Evolutionary conservation across 129 eudicot genomes (phyloP).

Genomic region (Apium graveolens): DNA sequence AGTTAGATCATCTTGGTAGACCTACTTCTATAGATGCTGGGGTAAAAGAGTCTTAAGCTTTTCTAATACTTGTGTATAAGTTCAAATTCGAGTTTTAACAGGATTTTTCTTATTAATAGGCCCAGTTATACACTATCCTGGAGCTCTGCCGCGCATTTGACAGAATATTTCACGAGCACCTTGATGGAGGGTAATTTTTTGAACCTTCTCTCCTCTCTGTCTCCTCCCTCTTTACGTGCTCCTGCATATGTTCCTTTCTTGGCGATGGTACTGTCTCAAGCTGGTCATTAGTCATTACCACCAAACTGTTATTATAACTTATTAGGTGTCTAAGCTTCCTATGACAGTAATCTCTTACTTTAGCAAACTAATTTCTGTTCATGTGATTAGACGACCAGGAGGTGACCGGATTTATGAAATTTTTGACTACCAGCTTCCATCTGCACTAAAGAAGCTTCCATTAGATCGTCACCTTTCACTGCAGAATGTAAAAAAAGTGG

Average conservation of each 20-base stretch:
- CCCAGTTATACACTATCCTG: slow-evolving; percentile 55
- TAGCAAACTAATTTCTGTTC: slow-evolving; percentile 3
- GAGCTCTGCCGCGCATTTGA: slow-evolving; percentile 74
- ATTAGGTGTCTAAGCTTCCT: neutral
- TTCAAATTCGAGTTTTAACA: neutral
- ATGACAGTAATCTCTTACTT: neutral
- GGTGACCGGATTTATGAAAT: slow-evolving; percentile 56
- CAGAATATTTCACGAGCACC: slow-evolving; percentile 52
- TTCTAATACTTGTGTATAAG: neutral
- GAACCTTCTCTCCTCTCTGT: neutral
- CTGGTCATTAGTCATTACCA: neutral
- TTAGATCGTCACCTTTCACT: slow-evolving; percentile 60
- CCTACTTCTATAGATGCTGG: slow-evolving; percentile 59
- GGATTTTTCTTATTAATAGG: slow-evolving; percentile 21
- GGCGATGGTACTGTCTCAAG: neutral
- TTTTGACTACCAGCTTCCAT: slow-evolving; percentile 66
- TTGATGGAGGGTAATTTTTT: slow-evolving; percentile 58
- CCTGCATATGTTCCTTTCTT: neutral
- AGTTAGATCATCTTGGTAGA: slow-evolving; percentile 50
- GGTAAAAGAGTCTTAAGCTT: slow-evolving; percentile 20
- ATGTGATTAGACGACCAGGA: slow-evolving; percentile 49
- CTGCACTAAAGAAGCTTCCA: slow-evolving; percentile 58
- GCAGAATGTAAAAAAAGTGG: slow-evolving; percentile 51
- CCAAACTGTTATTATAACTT: neutral
- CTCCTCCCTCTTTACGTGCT: neutral